A percentile compares a stretch with the other conserved stretches of the same genome.
Evolutionary conservation across 495 filamentous ascomycete genomes (phyloP).

Genomic region (Talaromyces thailandensis): DNA sequence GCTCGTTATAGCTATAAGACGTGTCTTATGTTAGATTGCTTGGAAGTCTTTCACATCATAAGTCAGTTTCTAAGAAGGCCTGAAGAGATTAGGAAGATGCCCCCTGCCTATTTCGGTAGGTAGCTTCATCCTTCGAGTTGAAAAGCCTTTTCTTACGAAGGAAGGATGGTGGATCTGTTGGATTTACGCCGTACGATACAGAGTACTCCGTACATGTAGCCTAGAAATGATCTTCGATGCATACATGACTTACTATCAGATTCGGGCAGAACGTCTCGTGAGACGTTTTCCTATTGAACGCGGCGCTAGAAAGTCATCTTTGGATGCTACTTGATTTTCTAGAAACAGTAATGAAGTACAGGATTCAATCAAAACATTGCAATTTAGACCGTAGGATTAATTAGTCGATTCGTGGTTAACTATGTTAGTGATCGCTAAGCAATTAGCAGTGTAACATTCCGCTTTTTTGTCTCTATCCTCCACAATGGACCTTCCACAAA

Average conservation of each 20-base stretch:
- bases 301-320: background rate
- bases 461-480: background rate
- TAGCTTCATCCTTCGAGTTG: background rate
- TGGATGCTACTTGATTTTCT: background rate
- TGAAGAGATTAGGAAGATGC: background rate
- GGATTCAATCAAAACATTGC: background rate
- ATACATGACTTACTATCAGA: background rate
- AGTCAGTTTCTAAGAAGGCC: background rate
- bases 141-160: background rate
- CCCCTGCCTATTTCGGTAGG: background rate
- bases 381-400: background rate
- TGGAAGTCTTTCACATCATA: too few relatives aligned
- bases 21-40: too few relatives aligned
- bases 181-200: background rate
- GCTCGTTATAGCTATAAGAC: too few relatives aligned
- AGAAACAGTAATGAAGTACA: background rate
- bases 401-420: background rate
- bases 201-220: background rate
- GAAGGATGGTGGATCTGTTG: background rate
- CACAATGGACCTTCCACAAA: background rate
- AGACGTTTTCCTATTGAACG: background rate
- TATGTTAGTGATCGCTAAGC: background rate
- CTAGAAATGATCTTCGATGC: background rate
- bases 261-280: background rate
- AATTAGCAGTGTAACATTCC: background rate